Evolutionary conservation across 2,329 filamentous ascomycete species (phyloP).

Genomic region (Aspergillus sp.): DNA sequence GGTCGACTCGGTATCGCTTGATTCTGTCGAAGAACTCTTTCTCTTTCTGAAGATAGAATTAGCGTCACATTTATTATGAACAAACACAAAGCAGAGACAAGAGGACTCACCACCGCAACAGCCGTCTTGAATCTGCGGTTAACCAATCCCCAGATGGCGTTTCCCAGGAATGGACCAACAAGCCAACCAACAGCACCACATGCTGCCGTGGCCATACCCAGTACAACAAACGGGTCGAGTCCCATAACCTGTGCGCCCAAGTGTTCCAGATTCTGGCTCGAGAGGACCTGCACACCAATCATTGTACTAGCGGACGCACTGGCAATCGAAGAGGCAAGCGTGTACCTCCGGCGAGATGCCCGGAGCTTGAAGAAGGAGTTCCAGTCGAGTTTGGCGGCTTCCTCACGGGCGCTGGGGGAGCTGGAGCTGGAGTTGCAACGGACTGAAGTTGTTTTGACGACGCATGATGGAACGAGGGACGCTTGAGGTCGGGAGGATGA

Average conservation of each 20-base stretch:
- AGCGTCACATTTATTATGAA: conserved; percentile 18
- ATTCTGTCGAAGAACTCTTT: conserved; percentile 90
- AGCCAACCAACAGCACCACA: conserved; percentile 87
- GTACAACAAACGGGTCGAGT: conserved; percentile 82
- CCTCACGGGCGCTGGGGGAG: conserved; percentile 33
- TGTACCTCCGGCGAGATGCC: conserved; percentile 80
- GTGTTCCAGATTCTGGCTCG: conserved; percentile 70
- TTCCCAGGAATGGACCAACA: conserved; percentile 80
- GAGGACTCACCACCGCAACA: conserved; percentile 67
- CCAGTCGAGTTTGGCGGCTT: conserved; percentile 70
- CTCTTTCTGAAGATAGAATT: conserved; percentile 69
- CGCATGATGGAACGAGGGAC: conserved; percentile 13
- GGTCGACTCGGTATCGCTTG: conserved; percentile 90
- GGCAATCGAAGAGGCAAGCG: conserved; percentile 74
- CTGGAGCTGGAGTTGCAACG: conserved; percentile 36
- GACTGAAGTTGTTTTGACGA: conserved; percentile 18
- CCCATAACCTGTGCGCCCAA: conserved; percentile 71
- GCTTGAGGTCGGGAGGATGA: conserved; percentile 18
- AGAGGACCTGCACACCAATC: conserved; percentile 59
- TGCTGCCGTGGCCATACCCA: conserved; percentile 78
- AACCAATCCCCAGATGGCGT: conserved; percentile 74
- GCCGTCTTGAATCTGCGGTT: conserved; percentile 72
- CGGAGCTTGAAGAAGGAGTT: conserved; percentile 91
- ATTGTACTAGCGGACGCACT: conserved; percentile 67
- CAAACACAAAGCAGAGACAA: background rate